phyloP scores from a whole-genome alignment of 2,329 filamentous ascomycete genomes.

The Penicillium rolfsii region DNA sequence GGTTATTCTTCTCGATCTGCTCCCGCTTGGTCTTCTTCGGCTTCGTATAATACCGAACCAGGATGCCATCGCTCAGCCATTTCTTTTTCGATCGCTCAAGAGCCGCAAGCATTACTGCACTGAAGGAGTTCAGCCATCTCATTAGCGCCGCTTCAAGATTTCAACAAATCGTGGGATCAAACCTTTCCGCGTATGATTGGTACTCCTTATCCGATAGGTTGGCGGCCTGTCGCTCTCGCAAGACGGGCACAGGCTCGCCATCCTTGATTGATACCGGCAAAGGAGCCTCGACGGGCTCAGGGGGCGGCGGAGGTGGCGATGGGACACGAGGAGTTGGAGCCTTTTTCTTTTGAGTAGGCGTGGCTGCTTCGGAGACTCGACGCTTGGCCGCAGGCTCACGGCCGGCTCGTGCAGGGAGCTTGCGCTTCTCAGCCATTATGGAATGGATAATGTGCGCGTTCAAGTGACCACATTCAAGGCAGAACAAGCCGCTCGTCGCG shows the following conservation, averaged over 20 bases:
- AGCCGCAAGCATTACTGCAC: constrained; percentile 61
- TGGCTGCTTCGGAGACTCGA: constrained; percentile 46
- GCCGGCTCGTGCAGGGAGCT: constrained; percentile 47
- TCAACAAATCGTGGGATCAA: constrained; percentile 14
- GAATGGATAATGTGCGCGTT: background rate
- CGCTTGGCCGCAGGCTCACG: constrained; percentile 50
- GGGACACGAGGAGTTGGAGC: constrained; percentile 37
- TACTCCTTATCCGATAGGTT: constrained; percentile 57
- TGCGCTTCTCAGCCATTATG: constrained; percentile 49
- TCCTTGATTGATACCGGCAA: constrained; percentile 59
- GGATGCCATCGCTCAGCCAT: constrained; percentile 59
- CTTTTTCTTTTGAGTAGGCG: constrained; percentile 42
- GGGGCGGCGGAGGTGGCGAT: constrained; percentile 33
- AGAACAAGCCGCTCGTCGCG: background rate
- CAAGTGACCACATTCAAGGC: background rate
- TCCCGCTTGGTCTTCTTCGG: constrained; percentile 59
- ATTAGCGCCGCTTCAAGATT: constrained; percentile 10
- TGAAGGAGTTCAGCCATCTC: constrained; percentile 31
- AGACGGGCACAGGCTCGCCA: constrained; percentile 57
- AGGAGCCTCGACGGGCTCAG: constrained; percentile 41
- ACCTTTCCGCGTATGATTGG: constrained; percentile 63
- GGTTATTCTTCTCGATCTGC: constrained; percentile 51
- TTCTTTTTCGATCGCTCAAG: constrained; percentile 62
- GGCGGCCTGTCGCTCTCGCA: constrained; percentile 54
- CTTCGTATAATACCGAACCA: constrained; percentile 62